A percentile compares a stretch with the other conserved stretches of the same genome.
Conservation (phyloP, 1,284 basidiomycete species). For the Cerrena zonata region DNA sequence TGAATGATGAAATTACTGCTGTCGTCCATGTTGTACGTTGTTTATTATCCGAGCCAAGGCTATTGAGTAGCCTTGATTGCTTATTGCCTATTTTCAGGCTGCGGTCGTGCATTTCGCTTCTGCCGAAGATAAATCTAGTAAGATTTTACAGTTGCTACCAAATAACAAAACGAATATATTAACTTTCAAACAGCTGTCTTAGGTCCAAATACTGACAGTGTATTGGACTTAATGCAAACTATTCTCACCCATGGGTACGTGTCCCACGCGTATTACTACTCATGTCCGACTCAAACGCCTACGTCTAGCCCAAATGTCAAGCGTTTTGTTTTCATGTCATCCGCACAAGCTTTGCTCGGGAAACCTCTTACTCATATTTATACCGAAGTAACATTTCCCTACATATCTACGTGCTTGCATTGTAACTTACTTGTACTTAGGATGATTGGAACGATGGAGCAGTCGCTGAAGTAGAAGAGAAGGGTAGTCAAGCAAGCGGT, state of each 20-base stretch:
- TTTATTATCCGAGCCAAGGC: neutral
- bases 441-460: slow-evolving; percentile 63
- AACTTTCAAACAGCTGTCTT: neutral
- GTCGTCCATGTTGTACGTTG: neutral
- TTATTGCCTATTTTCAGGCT: too few relatives aligned
- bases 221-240: slow-evolving; percentile 5
- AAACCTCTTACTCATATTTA: slow-evolving; percentile 11
- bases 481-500: slow-evolving; percentile 42
- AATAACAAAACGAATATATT: too few relatives aligned
- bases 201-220: slow-evolving; percentile 11
- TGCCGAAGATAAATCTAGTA: neutral
- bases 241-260: slow-evolving; percentile 3
- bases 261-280: neutral
- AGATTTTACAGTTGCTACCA: too few relatives aligned
- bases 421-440: neutral
- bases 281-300: too few relatives aligned
- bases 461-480: slow-evolving; percentile 45
- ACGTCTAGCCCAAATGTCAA: slow-evolving; percentile 5
- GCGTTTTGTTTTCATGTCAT: slow-evolving; percentile 9
- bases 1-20: neutral
- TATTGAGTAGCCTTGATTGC: too few relatives aligned
- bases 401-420: too few relatives aligned
- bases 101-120: neutral
- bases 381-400: slow-evolving; percentile 4
- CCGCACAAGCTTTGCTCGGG: slow-evolving; percentile 5